These are phyloP conservation scores for Fragosphaeria purpurea DNA, from an alignment of 2,329 filamentous ascomycete genomes.

Conservation along the genomic window DNA sequence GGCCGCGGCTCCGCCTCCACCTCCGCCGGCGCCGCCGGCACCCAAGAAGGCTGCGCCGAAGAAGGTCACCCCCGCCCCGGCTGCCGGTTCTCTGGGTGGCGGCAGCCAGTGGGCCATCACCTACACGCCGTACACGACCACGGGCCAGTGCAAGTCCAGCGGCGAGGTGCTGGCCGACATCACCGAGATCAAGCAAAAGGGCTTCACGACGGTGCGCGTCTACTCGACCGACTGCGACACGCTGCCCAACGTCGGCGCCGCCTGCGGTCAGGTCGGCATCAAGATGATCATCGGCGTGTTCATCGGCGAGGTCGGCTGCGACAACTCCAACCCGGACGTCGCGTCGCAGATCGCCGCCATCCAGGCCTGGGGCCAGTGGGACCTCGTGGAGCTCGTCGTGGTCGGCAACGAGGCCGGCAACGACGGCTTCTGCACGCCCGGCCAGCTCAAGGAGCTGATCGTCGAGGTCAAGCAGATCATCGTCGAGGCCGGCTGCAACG, in stretches of 20 bases:
- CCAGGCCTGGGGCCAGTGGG: slow-evolving; percentile 62
- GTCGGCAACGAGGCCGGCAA: slow-evolving; percentile 88
- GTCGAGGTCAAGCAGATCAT: slow-evolving; percentile 53
- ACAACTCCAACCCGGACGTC: slow-evolving; percentile 49
- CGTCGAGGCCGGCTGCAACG: slow-evolving; percentile 55
- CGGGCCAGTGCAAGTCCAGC: slow-evolving; percentile 54
- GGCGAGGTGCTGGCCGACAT: slow-evolving; percentile 52
- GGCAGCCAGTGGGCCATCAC: slow-evolving; percentile 62
- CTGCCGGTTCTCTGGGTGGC: slow-evolving; percentile 24
- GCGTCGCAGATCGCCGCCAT: slow-evolving; percentile 66
- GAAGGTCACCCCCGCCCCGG: slow-evolving; percentile 15
- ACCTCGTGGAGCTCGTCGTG: slow-evolving; percentile 67
- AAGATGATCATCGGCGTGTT: slow-evolving; percentile 83
- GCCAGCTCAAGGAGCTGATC: slow-evolving; percentile 62
- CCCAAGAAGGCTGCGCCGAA: slow-evolving; percentile 8
- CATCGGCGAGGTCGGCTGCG: slow-evolving; percentile 57
- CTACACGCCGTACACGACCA: slow-evolving; percentile 62
- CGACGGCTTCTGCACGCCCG: slow-evolving; percentile 56
- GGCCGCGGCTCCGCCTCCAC: slow-evolving; percentile 14
- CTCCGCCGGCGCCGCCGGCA: slow-evolving; percentile 17
- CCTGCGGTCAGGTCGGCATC: slow-evolving; percentile 55
- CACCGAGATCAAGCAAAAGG: slow-evolving; percentile 49
- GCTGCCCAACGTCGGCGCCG: slow-evolving; percentile 63
- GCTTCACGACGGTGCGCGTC: slow-evolving; percentile 64
- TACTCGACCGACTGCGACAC: slow-evolving; percentile 90